A percentile compares a stretch with the other conserved stretches of the same genome.
Conservation (phyloP, 2,329 filamentous ascomycete species). For the Xylariaceae sp. region DNA sequence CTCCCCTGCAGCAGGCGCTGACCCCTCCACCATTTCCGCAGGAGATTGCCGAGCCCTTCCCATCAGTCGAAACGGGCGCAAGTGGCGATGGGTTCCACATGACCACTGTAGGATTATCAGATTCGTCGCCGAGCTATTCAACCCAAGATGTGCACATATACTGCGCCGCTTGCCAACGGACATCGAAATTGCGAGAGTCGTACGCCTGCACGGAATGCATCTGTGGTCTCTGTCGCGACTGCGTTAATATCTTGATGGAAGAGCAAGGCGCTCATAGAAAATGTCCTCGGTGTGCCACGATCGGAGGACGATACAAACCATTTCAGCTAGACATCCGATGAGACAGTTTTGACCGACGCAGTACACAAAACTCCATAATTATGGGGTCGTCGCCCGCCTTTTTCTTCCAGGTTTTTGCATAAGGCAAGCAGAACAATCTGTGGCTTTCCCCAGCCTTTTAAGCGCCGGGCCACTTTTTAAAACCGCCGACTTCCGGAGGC, state of each 20-base stretch:
- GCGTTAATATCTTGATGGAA: conserved; percentile 73
- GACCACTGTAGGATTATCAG: conserved; percentile 56
- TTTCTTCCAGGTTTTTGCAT: neutral
- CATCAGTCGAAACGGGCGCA: conserved; percentile 77
- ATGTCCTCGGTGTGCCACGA: conserved; percentile 73
- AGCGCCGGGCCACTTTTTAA: conserved; percentile 10
- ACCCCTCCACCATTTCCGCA: conserved; percentile 72
- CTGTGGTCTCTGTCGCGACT: conserved; percentile 83
- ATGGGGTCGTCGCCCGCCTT: neutral
- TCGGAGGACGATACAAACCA: conserved; percentile 75
- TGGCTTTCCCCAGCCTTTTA: conserved; percentile 1
- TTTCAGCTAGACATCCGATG: conserved; percentile 78
- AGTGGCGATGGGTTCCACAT: conserved; percentile 69
- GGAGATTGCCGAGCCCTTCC: conserved; percentile 71
- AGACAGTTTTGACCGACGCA: conserved; percentile 24
- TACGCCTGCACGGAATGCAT: conserved; percentile 97
- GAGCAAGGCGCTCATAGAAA: conserved; percentile 71
- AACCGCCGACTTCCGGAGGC: neutral
- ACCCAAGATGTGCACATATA: conserved; percentile 82
- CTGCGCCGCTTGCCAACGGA: conserved; percentile 77
- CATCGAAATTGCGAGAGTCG: conserved; percentile 73
- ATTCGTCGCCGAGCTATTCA: conserved; percentile 69
- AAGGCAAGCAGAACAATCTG: neutral
- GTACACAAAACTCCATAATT: neutral
- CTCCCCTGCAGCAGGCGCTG: conserved; percentile 81